Evolutionary conservation across 257 asterid genomes (phyloP).

Genomic region (Ajuga chamaepitys): DNA sequence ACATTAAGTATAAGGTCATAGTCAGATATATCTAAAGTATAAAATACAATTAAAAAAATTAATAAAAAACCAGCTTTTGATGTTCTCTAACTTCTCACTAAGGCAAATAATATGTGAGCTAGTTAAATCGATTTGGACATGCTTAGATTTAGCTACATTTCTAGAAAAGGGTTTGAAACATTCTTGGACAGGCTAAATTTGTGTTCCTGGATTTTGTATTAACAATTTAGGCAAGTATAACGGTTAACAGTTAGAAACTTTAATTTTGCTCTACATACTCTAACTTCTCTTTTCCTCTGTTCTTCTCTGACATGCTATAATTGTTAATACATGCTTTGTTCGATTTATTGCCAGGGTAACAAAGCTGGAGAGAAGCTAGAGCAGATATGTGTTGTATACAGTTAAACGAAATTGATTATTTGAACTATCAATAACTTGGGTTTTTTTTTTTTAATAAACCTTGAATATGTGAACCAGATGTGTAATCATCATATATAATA

Average conservation of each 20-base stretch:
- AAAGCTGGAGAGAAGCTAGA: conserved; percentile 81
- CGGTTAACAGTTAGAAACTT: too few species aligned
- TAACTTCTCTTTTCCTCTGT: not conserved
- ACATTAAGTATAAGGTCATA: too few species aligned
- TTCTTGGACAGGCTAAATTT: conserved; percentile 64
- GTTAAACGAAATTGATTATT: too few species aligned
- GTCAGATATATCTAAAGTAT: too few species aligned
- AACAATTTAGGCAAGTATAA: conserved; percentile 67
- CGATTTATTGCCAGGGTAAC: conserved; percentile 52
- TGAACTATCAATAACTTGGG: too few species aligned
- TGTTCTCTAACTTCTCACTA: too few species aligned
- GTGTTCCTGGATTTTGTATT: conserved; percentile 70
- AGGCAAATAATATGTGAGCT: too few species aligned
- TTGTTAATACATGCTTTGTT: too few species aligned
- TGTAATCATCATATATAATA: conserved; percentile 22
- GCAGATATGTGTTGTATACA: conserved; percentile 64
- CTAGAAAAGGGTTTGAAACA: too few species aligned
- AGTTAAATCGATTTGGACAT: conserved; percentile 82
- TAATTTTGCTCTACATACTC: too few species aligned
- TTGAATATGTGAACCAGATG: conserved; percentile 21
- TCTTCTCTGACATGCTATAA: not conserved
- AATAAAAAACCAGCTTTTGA: too few species aligned
- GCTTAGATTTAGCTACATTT: conserved; percentile 86
- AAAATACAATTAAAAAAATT: too few species aligned
- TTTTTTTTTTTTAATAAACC: conserved; percentile 19